phyloP scores from a whole-genome alignment of 78 protist genomes.

The Monocercomonoides exilis region DNA sequence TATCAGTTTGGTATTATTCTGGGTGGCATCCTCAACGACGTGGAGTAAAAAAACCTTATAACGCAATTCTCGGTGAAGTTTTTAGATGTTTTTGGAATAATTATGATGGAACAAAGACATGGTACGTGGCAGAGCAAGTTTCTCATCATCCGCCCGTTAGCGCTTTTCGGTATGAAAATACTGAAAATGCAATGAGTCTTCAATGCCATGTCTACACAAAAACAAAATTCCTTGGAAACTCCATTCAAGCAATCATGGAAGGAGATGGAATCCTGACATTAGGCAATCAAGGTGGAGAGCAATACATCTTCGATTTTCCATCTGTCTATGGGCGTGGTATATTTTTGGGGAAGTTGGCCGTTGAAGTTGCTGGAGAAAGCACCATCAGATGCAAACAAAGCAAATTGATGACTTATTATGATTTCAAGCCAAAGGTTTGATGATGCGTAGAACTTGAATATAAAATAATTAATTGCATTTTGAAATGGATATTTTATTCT shows the following conservation, averaged over 20 bases:
- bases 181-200: too few relatives aligned
- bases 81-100: slow-evolving; percentile 61
- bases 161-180: slow-evolving; percentile 58
- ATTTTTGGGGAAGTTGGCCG: neutral
- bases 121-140: slow-evolving; percentile 59
- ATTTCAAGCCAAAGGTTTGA: slow-evolving; percentile 59
- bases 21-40: slow-evolving; percentile 62
- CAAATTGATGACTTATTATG: slow-evolving; percentile 29
- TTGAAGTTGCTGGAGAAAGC: slow-evolving; percentile 41
- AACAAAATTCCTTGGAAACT: slow-evolving; percentile 64
- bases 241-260: neutral
- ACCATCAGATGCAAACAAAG: slow-evolving; percentile 51
- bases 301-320: neutral
- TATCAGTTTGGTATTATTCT: slow-evolving; percentile 65
- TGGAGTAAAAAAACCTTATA: slow-evolving; percentile 86
- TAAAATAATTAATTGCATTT: too few relatives aligned
- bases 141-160: slow-evolving; percentile 89
- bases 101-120: slow-evolving; percentile 22
- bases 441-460: too few relatives aligned
- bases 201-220: neutral
- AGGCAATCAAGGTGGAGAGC: neutral
- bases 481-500: too few relatives aligned
- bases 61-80: slow-evolving; percentile 81
- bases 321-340: slow-evolving; percentile 24
- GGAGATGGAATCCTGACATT: too few relatives aligned